Conservation (phyloP, 2,329 filamentous ascomycete species). For the Fusarium sterilihyphosum region DNA sequence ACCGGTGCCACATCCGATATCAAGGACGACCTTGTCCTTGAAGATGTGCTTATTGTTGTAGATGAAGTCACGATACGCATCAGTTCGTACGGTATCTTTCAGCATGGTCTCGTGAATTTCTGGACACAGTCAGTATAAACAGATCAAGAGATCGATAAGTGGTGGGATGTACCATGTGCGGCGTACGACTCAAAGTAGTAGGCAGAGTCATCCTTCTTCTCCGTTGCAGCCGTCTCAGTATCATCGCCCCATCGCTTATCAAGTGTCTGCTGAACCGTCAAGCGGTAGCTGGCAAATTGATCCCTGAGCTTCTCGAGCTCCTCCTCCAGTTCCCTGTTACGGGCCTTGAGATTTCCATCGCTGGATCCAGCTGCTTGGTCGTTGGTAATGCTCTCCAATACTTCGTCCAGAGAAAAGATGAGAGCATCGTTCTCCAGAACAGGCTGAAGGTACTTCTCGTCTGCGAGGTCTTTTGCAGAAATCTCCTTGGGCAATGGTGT, state of each 20-base stretch:
- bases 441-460: constrained; percentile 84
- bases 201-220: constrained; percentile 49
- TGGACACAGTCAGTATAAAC: constrained; percentile 44
- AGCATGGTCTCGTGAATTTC: constrained; percentile 97
- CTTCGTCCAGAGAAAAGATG: constrained; percentile 85
- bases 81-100: constrained; percentile 87
- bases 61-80: constrained; percentile 94
- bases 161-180: constrained; percentile 61
- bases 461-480: constrained; percentile 70
- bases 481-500: constrained; percentile 65
- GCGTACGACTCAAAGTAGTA: constrained; percentile 72
- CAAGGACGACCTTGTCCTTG: constrained; percentile 84
- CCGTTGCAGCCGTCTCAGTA: constrained; percentile 51
- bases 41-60: constrained; percentile 92
- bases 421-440: constrained; percentile 89
- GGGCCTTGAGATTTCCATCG: constrained; percentile 51
- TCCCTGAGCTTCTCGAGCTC: constrained; percentile 67
- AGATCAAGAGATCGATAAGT: neutral
- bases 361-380: constrained; percentile 55
- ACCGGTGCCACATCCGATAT: constrained; percentile 86
- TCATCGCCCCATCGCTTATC: constrained; percentile 72
- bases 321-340: constrained; percentile 67
- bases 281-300: constrained; percentile 73
- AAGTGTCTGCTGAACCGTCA: constrained; percentile 72
- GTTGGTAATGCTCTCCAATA: constrained; percentile 56